Evolutionary conservation across 2,329 filamentous ascomycete genomes (phyloP), one percentile per base, ranked within the genome.

Genomic region (Harringtonia aguacate): DNA sequence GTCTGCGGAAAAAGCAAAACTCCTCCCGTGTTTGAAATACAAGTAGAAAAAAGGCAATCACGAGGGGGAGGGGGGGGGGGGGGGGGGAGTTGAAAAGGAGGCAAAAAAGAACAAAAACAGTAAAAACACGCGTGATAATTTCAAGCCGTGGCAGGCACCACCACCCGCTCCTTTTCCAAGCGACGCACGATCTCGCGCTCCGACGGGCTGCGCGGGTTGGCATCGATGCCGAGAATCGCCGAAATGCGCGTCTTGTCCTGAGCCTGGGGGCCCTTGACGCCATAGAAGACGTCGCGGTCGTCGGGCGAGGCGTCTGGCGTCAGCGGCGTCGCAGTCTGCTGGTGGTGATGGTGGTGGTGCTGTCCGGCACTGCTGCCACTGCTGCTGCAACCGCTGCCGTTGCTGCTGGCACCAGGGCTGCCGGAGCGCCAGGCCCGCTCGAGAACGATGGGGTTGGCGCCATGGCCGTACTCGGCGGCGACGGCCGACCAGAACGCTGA

Each of bases 401-500:
- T 43, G 28, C 47, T 44, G 57, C 62, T 58, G 62, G 64, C 63
- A 53, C 65, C 63, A 2, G 9, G 6, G 24, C 60, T 55, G 33
- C 66, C 70, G 10, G 66, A 64, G 57, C 69, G 72, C 79, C 82
- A 87, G n/a, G 80, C 77, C 57, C 81, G 79, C 63, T 86, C 83
- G 18, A 87, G 68, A 29, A 77, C 68, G 14, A 71, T 68, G 2
- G 82, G 75, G 39, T 75, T 79, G 2, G 71, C 70, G 29, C 77
- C 74, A 14, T 66, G 61, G 43, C 83, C 83, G 55, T 89, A 89
- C 54, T 87, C 82, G 22, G 75, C 67, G 27, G 84, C 83, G 30
- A 90, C 73, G 39, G 75, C 70, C 29, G 74, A 69, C 84, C 85
- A 90, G 65, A 90, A 89, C 9, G 75, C 73, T 41, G 72, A 68